Conservation (phyloP, 768 basidiomycete genomes). For the Pisolithus tinctorius region DNA sequence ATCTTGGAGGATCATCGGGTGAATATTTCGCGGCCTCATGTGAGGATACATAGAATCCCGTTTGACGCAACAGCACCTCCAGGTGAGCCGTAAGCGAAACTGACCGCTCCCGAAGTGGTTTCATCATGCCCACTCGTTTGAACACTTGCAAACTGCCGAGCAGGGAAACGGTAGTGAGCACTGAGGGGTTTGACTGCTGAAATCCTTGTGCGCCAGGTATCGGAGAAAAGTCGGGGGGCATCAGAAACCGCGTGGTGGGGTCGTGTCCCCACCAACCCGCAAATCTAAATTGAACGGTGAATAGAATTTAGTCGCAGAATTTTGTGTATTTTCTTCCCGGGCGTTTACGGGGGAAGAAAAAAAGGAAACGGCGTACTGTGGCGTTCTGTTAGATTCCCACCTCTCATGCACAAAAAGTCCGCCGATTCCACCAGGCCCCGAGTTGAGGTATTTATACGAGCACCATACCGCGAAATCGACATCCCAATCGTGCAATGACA, state of each 20-base stretch:
- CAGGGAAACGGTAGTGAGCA: slow-evolving; percentile 71
- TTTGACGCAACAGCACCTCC: slow-evolving; percentile 54
- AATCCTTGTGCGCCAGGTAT: slow-evolving; percentile 90
- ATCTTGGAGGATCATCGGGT: slow-evolving; percentile 35
- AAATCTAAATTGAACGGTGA: slow-evolving; percentile 42
- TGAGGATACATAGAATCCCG: slow-evolving; percentile 55
- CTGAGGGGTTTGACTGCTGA: slow-evolving; percentile 92
- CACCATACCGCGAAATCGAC: slow-evolving; percentile 99
- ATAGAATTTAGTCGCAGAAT: background rate
- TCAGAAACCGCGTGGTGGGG: slow-evolving; percentile 77
- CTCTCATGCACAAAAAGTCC: slow-evolving; percentile 85
- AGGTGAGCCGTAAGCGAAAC: slow-evolving; percentile 64
- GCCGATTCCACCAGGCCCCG: slow-evolving; percentile 96
- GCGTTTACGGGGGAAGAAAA: slow-evolving; percentile 2
- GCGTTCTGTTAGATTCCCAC: slow-evolving; percentile 58
- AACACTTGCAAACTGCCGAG: slow-evolving; percentile 80
- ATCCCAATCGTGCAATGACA: slow-evolving; percentile 86
- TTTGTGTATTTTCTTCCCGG: background rate
- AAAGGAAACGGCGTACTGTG: slow-evolving; percentile 46
- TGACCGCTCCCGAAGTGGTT: slow-evolving; percentile 60
- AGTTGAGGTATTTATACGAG: slow-evolving; percentile 96
- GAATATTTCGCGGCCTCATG: slow-evolving; percentile 26
- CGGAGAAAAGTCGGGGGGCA: slow-evolving; percentile 79
- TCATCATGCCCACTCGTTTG: slow-evolving; percentile 71
- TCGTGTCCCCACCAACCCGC: slow-evolving; percentile 99